Conservation (phyloP, 2,329 filamentous ascomycete species). For the Magnaporthiopsis poae region DNA sequence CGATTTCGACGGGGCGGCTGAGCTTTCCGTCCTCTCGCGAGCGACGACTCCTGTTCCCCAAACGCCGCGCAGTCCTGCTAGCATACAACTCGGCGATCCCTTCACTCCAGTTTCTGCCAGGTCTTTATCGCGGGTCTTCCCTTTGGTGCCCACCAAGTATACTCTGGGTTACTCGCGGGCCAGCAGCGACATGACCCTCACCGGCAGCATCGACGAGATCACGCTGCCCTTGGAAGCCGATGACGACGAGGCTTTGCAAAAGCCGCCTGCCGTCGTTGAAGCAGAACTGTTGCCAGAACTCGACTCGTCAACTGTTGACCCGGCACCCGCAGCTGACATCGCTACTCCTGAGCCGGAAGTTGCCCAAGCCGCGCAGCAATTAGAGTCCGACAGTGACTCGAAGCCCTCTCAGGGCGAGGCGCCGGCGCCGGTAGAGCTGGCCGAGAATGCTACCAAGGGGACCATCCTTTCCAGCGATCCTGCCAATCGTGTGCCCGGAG, state of each 20-base stretch:
- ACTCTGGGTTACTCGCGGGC: not conserved
- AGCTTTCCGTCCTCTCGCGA: not conserved
- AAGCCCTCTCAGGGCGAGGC: no score
- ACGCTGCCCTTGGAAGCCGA: not conserved
- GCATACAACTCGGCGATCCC: not conserved
- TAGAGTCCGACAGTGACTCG: not conserved
- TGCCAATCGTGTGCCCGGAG: not conserved
- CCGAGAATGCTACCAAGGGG: not conserved
- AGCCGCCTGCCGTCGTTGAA: not conserved
- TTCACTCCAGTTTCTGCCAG: not conserved
- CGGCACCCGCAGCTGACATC: not conserved
- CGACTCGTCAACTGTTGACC: not conserved
- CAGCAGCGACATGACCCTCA: constrained; percentile 6
- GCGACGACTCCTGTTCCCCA: not conserved
- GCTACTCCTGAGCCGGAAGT: not conserved
- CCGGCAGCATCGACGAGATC: not conserved
- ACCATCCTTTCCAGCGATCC: not conserved
- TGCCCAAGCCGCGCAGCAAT: not conserved
- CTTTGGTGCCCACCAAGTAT: constrained; percentile 8
- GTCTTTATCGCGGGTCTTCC: constrained; percentile 6
- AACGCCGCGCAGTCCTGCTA: not conserved
- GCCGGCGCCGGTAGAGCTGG: not conserved
- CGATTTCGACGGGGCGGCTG: not conserved
- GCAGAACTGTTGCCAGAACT: not conserved
- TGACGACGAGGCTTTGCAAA: not conserved